A percentile compares a stretch with the other conserved stretches of the same genome.
Conservation (phyloP, 306 rosid species). For the Bauhinia variegata region DNA sequence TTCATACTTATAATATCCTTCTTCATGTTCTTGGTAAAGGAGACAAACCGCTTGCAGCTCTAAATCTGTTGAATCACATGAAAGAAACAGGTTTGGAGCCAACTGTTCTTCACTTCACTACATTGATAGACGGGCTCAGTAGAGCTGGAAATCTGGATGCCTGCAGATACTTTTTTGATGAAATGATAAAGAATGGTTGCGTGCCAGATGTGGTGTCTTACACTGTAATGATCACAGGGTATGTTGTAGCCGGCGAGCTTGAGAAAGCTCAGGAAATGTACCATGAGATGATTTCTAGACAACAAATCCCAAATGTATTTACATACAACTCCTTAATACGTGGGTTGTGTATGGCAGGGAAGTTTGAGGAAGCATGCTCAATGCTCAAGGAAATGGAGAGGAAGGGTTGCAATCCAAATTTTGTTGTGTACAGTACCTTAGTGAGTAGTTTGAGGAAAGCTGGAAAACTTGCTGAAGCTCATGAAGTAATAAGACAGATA, state of each 20-base stretch:
- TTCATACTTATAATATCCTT: conserved; percentile 83
- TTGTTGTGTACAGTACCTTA: conserved; percentile 70
- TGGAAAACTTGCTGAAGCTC: conserved; percentile 68
- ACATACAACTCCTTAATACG: conserved; percentile 91
- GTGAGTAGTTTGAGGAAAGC: conserved; percentile 72
- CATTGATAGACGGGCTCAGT: conserved; percentile 91
- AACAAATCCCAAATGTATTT: conserved; percentile 82
- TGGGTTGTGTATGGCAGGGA: conserved; percentile 80
- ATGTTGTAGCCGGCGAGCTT: conserved; percentile 76
- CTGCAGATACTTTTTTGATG: conserved; percentile 76
- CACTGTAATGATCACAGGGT: conserved; percentile 89
- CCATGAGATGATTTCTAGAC: conserved; percentile 70
- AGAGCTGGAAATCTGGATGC: conserved; percentile 89
- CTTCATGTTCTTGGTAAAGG: conserved; percentile 85
- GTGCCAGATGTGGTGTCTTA: conserved; percentile 87
- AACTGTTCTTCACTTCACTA: conserved; percentile 86
- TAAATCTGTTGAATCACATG: conserved; percentile 81
- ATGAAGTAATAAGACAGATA: conserved; percentile 62
- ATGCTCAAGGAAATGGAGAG: conserved; percentile 84
- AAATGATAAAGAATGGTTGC: conserved; percentile 65
- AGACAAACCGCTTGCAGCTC: conserved; percentile 78
- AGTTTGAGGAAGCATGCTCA: conserved; percentile 72
- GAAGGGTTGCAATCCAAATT: conserved; percentile 80
- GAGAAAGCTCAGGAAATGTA: conserved; percentile 77
- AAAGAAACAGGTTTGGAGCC: conserved; percentile 74